A percentile compares a stretch with the other conserved stretches of the same genome.
Evolutionary conservation across 441 rosid species (phyloP).

Genomic region (Aleurites moluccanus): DNA sequence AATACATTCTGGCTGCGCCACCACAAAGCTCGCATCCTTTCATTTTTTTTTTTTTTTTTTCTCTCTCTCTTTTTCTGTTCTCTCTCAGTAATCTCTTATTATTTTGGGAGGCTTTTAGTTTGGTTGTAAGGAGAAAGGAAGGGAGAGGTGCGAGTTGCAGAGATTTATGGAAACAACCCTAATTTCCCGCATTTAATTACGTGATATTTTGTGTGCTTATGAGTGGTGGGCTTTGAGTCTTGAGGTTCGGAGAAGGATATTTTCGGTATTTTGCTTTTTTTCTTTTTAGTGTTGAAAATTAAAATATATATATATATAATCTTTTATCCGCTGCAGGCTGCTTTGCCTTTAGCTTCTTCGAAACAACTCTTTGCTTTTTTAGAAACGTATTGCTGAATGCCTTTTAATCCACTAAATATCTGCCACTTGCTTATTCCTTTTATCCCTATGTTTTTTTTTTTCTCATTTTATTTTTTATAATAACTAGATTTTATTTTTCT

Average conservation of each 20-base stretch:
- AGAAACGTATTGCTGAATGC: background rate
- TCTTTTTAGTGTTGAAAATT: too few relatives aligned
- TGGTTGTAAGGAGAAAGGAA: background rate
- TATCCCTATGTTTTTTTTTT: background rate
- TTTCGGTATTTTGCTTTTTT: background rate
- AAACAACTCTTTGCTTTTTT: background rate
- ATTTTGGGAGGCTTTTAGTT: too few relatives aligned
- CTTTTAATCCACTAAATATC: background rate
- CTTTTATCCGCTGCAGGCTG: background rate
- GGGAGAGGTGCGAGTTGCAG: background rate
- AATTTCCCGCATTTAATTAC: slow-evolving; percentile 23
- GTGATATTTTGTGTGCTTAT: slow-evolving; percentile 20
- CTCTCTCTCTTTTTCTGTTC: background rate
- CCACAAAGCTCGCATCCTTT: slow-evolving; percentile 75
- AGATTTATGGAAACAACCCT: slow-evolving; percentile 22
- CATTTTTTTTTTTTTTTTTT: slow-evolving; percentile 29
- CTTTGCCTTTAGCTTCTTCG: background rate
- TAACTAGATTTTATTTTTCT: background rate
- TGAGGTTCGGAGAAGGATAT: background rate
- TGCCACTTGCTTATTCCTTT: background rate
- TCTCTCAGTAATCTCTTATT: background rate
- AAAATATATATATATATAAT: background rate
- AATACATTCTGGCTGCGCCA: slow-evolving; percentile 55
- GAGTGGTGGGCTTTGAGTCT: slow-evolving; percentile 9
- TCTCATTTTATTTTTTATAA: background rate